Evolutionary conservation across 352 stramenopile species (phyloP).

Genomic region (Phytophthora hybrid): DNA sequence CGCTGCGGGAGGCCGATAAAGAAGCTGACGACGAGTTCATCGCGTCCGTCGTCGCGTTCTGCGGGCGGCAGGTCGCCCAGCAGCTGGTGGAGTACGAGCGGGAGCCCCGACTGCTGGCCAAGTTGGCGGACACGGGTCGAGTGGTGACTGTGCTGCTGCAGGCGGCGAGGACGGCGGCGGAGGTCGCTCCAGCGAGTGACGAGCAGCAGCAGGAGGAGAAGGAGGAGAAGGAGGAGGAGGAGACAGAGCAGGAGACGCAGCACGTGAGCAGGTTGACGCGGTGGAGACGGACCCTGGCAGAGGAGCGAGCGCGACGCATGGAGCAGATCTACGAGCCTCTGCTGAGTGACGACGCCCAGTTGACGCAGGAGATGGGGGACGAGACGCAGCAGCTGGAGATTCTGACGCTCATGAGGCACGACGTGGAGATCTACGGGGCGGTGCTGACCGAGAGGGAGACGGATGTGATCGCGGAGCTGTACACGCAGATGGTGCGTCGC

Average conservation of each 20-base stretch:
- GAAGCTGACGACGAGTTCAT: neutral
- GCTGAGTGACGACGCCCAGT: neutral
- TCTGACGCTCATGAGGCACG: neutral
- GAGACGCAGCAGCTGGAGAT: neutral
- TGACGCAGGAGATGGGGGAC: neutral
- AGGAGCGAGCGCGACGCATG: neutral
- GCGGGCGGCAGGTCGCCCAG: neutral
- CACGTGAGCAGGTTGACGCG: neutral
- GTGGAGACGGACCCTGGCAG: neutral
- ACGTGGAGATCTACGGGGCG: conserved; percentile 1
- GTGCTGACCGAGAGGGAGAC: conserved; percentile 1
- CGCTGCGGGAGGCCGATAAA: neutral
- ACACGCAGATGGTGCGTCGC: neutral
- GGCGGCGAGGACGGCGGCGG: neutral
- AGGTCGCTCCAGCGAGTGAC: neutral
- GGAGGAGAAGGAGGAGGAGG: neutral
- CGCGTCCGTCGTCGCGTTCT: neutral
- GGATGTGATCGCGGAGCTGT: neutral
- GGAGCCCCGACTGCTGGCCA: neutral
- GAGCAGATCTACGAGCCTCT: neutral
- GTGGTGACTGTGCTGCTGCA: neutral
- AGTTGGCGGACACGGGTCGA: neutral
- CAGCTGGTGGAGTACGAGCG: neutral
- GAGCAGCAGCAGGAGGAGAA: neutral
- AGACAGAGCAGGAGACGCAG: neutral